Conservation (phyloP, 1,139 yeast genomes). For the Hansenula anomala region DNA sequence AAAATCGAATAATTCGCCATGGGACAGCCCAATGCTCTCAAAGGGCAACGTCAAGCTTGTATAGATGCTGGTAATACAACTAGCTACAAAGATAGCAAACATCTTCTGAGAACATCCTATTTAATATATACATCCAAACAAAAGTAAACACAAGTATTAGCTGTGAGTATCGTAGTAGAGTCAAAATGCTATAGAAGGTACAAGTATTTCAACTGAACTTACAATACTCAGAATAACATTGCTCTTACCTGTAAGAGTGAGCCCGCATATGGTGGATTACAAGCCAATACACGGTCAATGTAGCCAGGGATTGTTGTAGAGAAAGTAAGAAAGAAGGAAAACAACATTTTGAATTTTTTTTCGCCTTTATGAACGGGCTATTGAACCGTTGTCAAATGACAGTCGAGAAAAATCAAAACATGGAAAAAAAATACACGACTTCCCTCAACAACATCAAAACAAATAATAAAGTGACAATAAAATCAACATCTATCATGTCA, state of each 20-base stretch:
- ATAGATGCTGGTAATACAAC: no score
- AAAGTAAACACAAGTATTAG: no score
- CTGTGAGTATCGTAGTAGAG: constrained; percentile 2
- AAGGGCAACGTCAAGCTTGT: no score
- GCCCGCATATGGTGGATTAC: constrained; percentile 9
- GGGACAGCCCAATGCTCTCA: no score
- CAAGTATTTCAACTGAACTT: constrained; percentile 7
- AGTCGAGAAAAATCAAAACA: background rate
- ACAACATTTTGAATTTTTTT: background rate
- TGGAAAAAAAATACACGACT: background rate
- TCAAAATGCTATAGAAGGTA: background rate
- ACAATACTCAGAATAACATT: constrained; percentile 9
- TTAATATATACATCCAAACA: background rate
- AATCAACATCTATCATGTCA: no score
- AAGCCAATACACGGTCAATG: constrained; percentile 9
- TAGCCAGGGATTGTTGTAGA: constrained; percentile 5
- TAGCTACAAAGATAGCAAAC: no score
- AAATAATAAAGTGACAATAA: no score
- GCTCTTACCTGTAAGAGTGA: constrained; percentile 16
- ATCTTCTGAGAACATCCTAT: no score
- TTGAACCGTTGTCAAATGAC: background rate
- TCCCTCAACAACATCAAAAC: background rate
- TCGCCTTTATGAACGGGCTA: background rate
- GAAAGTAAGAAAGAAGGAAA: background rate
- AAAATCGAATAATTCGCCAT: no score